Percentiles rank a stretch among this genome's conserved stretches.
Evolutionary conservation across 176 grass and related monocot species (phyloP).

Genomic region (Zea luxurians): DNA sequence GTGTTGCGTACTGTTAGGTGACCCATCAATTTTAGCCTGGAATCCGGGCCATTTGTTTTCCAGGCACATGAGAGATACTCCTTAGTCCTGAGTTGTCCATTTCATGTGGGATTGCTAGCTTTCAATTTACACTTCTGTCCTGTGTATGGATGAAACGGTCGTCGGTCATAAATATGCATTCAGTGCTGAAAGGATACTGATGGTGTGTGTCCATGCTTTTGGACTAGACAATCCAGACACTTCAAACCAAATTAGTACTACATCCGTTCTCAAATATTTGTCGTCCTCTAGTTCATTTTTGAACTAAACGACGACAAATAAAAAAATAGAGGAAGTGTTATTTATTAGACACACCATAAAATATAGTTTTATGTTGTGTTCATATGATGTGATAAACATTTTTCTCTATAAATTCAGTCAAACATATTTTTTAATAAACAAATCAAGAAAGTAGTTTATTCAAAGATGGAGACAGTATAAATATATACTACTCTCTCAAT

Average conservation of each 20-base stretch:
- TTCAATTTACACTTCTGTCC: neutral
- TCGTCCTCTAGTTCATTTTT: too few relatives aligned
- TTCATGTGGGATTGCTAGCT: neutral
- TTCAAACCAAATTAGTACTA: neutral
- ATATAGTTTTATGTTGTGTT: too few relatives aligned
- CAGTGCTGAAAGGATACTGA: neutral
- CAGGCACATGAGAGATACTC: constrained; percentile 27
- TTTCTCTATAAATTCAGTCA: neutral
- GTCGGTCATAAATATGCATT: neutral
- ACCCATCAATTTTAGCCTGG: constrained; percentile 32
- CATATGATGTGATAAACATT: neutral
- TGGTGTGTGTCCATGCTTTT: neutral
- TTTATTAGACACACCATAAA: neutral
- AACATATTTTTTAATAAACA: too few relatives aligned
- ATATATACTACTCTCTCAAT: too few relatives aligned
- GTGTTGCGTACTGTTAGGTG: constrained; percentile 39
- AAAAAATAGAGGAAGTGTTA: neutral
- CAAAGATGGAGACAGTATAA: neutral
- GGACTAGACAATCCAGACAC: neutral
- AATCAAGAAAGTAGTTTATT: too few relatives aligned
- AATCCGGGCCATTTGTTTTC: constrained; percentile 29
- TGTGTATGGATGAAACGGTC: neutral
- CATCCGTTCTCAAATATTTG: too few relatives aligned
- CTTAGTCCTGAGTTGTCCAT: constrained; percentile 12
- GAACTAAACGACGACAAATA: too few relatives aligned